These are phyloP conservation scores for Colletotrichum camelliae DNA, from an alignment of 2,329 filamentous ascomycete species.

Conservation along the genomic window DNA sequence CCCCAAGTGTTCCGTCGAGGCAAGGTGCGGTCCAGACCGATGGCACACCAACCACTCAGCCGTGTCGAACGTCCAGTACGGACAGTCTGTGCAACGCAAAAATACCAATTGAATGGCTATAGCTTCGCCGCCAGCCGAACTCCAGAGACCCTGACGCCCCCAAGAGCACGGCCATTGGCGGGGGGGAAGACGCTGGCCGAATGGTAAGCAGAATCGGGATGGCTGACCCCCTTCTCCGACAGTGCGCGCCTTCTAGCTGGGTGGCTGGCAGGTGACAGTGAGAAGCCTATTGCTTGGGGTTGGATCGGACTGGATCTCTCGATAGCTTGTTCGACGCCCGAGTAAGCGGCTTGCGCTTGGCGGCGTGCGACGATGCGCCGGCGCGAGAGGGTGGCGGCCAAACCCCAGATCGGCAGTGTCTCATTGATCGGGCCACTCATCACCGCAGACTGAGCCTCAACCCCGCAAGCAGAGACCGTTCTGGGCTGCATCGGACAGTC, in stretches of 20 bases:
- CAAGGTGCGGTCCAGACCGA: background rate
- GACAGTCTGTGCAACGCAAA: no score
- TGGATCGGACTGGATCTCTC: background rate
- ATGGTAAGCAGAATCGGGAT: background rate
- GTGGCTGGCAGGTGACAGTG: slow-evolving; percentile 3
- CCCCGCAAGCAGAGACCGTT: background rate
- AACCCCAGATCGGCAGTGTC: slow-evolving; percentile 3
- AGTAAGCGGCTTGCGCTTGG: background rate
- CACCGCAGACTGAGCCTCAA: background rate
- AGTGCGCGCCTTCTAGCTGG: background rate
- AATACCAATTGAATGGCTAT: background rate
- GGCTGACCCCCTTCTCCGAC: slow-evolving; percentile 10
- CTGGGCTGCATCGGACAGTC: background rate
- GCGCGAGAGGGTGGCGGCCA: background rate
- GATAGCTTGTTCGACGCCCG: background rate
- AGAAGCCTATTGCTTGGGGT: background rate
- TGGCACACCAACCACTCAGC: background rate
- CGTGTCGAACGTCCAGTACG: background rate
- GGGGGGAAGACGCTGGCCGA: background rate
- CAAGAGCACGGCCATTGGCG: background rate
- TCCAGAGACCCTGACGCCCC: background rate
- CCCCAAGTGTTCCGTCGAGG: background rate
- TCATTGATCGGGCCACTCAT: background rate
- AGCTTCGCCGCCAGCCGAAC: background rate
- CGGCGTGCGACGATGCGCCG: background rate